Base-by-base conservation (phyloP, 2,329 filamentous ascomycete species). In the Cercospora zeina region DNA sequence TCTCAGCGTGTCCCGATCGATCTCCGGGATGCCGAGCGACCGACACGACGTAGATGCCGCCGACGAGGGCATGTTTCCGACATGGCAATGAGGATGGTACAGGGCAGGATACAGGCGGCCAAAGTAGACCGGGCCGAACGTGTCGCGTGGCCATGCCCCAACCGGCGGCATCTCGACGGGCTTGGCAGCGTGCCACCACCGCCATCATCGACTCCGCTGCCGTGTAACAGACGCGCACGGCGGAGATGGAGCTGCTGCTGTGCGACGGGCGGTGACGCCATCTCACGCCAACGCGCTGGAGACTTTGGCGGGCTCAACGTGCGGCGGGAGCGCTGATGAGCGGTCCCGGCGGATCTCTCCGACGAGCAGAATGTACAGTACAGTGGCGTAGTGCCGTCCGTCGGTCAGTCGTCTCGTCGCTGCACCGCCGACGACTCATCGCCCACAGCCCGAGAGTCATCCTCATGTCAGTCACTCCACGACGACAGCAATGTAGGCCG, bases 191-290 rank as follows among this genome's bases (percentile, higher is more conserved):
- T 42, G n/a, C 16, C 37, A 21, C 39, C 39, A 13, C 19, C 16
- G 37, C 37, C 37, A 34, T 21, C 24, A 27, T 27, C 24, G 24
- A 27, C 24, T 9, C 4, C 33, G 27, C 24, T 54, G 50, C 31
- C 11, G 50, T 54, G 53, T 19, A 39, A 39, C 53, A 55, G 53
- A 16, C 30, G 50, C 31, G 30, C 4, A 16, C 27, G 30, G 14
- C 50, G 30, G 50, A 54, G 24, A n/a, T n/a, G n/a, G n/a, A n/a
- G n/a, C n/a, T 27, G 39, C 24, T 54, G 50, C n/a, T 31, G 50
- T 54, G 50, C 50, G 14, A 16, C n/a, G n/a, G 27, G 30, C 16
- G 16, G n/a, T 53, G 49, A 53, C 49, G 49, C 49, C 5, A 53
- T 53, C 49, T 30, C 21, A 53, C 49, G n/a, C n/a, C 49, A 30